Conservation (phyloP, 768 basidiomycete genomes). For the Trametes meyenii region DNA sequence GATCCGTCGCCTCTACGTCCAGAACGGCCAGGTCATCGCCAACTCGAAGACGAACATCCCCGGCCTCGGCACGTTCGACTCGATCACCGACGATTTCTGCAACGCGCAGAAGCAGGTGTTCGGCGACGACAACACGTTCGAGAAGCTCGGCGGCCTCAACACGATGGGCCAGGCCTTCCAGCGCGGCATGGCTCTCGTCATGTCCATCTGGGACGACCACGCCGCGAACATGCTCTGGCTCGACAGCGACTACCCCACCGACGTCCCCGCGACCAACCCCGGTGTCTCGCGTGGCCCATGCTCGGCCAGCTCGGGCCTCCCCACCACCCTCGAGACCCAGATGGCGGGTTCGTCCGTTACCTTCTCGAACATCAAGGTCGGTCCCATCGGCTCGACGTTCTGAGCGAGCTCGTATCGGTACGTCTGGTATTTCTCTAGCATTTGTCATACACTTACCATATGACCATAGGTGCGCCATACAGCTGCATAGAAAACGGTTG, state of each 20-base stretch:
- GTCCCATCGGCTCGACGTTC: slow-evolving; percentile 49
- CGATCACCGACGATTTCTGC: slow-evolving; percentile 53
- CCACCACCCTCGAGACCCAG: slow-evolving; percentile 44
- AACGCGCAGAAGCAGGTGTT: slow-evolving; percentile 46
- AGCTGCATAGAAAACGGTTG: too few relatives aligned
- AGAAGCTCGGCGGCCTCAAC: slow-evolving; percentile 43
- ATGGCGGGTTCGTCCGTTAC: slow-evolving; percentile 45
- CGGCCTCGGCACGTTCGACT: slow-evolving; percentile 45
- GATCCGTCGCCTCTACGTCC: slow-evolving; percentile 59
- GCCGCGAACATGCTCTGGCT: slow-evolving; percentile 38
- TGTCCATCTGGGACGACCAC: slow-evolving; percentile 58
- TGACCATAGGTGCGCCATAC: too few relatives aligned
- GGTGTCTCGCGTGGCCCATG: slow-evolving; percentile 55
- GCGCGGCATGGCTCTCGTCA: slow-evolving; percentile 50
- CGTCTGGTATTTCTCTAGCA: too few relatives aligned
- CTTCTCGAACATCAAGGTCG: slow-evolving; percentile 58
- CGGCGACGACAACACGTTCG: slow-evolving; percentile 47
- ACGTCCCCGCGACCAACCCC: slow-evolving; percentile 31
- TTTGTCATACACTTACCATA: too few relatives aligned
- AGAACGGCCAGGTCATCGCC: slow-evolving; percentile 52
- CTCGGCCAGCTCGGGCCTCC: slow-evolving; percentile 48
- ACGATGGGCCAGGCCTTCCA: slow-evolving; percentile 37
- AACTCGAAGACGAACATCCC: slow-evolving; percentile 37
- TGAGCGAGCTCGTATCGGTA: too few relatives aligned
- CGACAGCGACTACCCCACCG: slow-evolving; percentile 30